Conservation (phyloP, 306 rosid species). For the Begonia loranthoides region DNA sequence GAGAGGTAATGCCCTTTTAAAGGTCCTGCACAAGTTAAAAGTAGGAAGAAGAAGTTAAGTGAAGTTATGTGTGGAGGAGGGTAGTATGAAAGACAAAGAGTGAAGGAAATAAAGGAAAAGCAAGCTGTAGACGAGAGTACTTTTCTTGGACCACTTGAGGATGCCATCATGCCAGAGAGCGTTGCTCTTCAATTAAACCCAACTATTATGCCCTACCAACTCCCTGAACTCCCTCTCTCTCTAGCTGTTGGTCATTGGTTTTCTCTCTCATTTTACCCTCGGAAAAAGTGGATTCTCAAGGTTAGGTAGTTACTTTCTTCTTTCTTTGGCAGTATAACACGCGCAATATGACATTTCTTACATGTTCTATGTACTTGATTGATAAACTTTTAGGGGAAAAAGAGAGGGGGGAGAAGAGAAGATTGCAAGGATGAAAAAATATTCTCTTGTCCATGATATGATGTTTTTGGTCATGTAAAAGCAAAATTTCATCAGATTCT, state of each 20-base stretch:
- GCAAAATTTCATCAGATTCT: not conserved
- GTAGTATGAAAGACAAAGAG: not conserved
- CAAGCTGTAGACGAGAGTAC: constrained; percentile 9
- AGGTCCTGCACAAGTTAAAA: constrained; percentile 18
- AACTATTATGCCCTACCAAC: not conserved
- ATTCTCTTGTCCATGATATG: constrained; percentile 17
- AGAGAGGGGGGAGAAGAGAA: not conserved
- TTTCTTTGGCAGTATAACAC: not conserved
- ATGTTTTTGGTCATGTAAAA: not conserved
- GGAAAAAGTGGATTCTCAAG: not conserved
- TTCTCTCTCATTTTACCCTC: not conserved
- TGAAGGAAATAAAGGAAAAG: constrained; percentile 25
- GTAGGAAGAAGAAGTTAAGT: constrained; percentile 15
- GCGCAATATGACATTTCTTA: not conserved
- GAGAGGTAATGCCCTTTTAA: constrained; percentile 8
- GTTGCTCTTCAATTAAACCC: not conserved
- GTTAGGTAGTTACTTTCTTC: not conserved
- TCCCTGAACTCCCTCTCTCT: not conserved
- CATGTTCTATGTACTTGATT: not conserved
- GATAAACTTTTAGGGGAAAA: not conserved
- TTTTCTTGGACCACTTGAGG: constrained; percentile 44
- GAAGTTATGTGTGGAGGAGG: constrained; percentile 30
- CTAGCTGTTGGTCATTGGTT: not conserved
- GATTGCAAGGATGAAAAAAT: constrained; percentile 7
- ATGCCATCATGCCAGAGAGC: not conserved